Base-by-base conservation (phyloP, 2,329 filamentous ascomycete species). In the Myrmaecium sp. region DNA sequence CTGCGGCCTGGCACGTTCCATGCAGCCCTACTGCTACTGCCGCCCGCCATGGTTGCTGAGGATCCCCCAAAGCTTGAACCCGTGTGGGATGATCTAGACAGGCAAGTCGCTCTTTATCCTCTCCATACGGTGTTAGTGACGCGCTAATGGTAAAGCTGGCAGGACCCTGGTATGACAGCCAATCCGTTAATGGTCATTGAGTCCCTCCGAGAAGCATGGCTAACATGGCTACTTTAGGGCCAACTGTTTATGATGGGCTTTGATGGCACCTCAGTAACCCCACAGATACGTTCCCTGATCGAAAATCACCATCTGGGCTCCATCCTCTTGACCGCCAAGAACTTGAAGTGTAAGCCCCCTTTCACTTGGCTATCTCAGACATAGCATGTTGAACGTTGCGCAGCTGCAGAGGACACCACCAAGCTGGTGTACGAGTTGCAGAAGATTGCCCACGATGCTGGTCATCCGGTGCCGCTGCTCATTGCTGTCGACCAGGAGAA, bases 401-500 rank as follows among this genome's bases (percentile, higher is more conserved):
- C 49, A 95, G 86, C 84, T 44, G 86, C 84, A 33, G 74, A 92
- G 48, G 79, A 94, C 45, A 84, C 86, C 17, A 84, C 86, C 22
- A 69, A 67, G 43, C 64, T 95, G 21, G 81, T 93, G 16, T 77
- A 89, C 44, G 83, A 95, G 44, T 63, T 98, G 23, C 89, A 98
- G 53, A 83, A 74, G 26, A 86, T 92, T 45, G 89, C 89, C 19
- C 79, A 81, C 45, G 69, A 91, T 52, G 77, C 86, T 32, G 86
- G 86, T 12, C 86, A 95, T 51, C 76, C 79, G 3, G 75, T 86
- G 3, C 89, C 89, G 2, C 58, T 98, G 11, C 62, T 91, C 29
- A 94, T 98, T 40, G 84, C 79, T 20, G 60, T 95, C 19, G 89
- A 95, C 46, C 89, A 98, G 49, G 89, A 98, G 51, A 95, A 98